These are phyloP conservation scores for Alternaria novae-zelandiae DNA, from an alignment of 2,329 filamentous ascomycete species.

Conservation along the genomic window DNA sequence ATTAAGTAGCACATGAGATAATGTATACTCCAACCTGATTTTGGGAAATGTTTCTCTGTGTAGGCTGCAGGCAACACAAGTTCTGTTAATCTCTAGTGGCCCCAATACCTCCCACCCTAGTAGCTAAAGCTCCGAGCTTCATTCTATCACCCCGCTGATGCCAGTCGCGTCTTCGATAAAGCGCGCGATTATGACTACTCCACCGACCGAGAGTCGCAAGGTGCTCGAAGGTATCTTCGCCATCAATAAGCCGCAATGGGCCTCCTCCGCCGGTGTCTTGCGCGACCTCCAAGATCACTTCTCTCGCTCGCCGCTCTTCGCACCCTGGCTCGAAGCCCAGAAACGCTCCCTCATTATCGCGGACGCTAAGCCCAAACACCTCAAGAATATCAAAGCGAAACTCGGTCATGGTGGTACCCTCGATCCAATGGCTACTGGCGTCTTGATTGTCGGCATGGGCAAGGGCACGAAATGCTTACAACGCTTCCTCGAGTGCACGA, in stretches of 20 bases:
- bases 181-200: constrained; percentile 32
- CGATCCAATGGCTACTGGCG: constrained; percentile 90
- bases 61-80: not conserved
- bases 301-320: constrained; percentile 80
- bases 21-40: not conserved
- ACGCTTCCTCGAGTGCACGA: constrained; percentile 84
- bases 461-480: constrained; percentile 83
- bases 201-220: constrained; percentile 46
- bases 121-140: constrained; percentile 3
- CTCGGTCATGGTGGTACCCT: constrained; percentile 96
- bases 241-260: constrained; percentile 88
- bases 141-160: constrained; percentile 25
- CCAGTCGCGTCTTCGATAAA: constrained; percentile 20
- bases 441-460: constrained; percentile 87
- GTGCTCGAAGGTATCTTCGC: constrained; percentile 72
- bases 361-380: constrained; percentile 63
- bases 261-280: constrained; percentile 88
- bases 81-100: not conserved
- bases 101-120: not conserved
- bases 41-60: not conserved
- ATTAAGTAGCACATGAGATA: not conserved
- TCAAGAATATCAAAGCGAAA: constrained; percentile 70
- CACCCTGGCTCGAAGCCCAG: constrained; percentile 74
- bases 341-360: constrained; percentile 63
- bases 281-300: constrained; percentile 86